A percentile compares a stretch with the other conserved stretches of the same genome.
phyloP scores from a whole-genome alignment of 2,329 filamentous ascomycete genomes.

The Falciphora oryzae region DNA sequence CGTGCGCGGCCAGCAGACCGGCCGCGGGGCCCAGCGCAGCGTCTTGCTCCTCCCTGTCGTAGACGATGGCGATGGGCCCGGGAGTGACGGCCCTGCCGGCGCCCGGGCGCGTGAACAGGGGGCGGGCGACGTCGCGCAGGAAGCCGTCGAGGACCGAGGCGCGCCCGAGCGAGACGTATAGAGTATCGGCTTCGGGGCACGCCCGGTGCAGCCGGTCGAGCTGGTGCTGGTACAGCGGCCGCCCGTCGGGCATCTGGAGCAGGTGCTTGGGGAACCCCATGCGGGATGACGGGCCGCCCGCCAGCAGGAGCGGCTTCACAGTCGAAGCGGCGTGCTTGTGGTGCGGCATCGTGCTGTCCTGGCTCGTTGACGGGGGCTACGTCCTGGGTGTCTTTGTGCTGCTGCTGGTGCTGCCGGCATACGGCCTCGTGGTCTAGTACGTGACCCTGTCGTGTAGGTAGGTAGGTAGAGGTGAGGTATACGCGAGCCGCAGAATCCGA shows the following conservation, averaged over 20 bases:
- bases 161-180: conserved; percentile 22
- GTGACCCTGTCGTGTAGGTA: no score
- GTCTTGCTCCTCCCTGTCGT: neutral
- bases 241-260: conserved; percentile 21
- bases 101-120: neutral
- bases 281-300: conserved; percentile 25
- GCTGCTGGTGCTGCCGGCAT: neutral
- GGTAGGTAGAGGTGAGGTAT: no score
- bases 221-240: conserved; percentile 23
- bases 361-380: no score
- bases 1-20: conserved; percentile 27
- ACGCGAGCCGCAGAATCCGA: no score
- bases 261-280: conserved; percentile 27
- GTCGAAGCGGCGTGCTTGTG: neutral
- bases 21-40: neutral
- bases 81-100: neutral
- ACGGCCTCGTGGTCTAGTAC: no score
- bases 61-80: neutral
- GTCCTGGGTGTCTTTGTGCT: neutral
- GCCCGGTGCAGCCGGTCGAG: conserved; percentile 19
- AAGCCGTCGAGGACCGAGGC: conserved; percentile 4
- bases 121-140: neutral
- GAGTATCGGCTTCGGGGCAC: conserved; percentile 18
- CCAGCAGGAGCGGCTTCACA: conserved; percentile 25
- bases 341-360: neutral